Base-by-base conservation (phyloP, 805 yeast species). In the Priceomyces haplophilus region DNA sequence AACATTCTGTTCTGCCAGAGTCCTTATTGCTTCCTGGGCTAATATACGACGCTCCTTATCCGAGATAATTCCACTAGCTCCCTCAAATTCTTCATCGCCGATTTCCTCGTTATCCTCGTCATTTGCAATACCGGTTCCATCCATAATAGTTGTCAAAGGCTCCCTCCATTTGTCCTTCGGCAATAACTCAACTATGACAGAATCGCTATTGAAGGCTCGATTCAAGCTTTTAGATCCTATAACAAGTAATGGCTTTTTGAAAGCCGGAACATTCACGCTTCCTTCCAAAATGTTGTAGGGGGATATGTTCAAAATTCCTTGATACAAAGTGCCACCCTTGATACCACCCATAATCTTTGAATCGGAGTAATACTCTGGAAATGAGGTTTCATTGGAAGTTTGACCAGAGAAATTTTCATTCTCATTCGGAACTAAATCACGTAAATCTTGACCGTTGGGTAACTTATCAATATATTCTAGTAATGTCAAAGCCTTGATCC, bases 201-300 rank as follows among this genome's bases (percentile, higher is more conserved):
- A 77, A 57, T 93, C 99, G 20, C 96, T 90, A 54, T 87, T 88
- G 67, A 91, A 91, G 0, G 91, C 85, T 63, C 99, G 80, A 61
- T 93, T 93, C 52, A 93, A 65, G 59, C 83, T 82, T 55, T 86
- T 87, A 37, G 90, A 75, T 0, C 99, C 99, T 10, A 85, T 65
- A 30, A 93, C 71, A 32, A 91, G 69, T 23, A 93, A 72, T 1
- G 97, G 97, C 59, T 83, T 85, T 34, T 88, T 82, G 56, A 88
- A 83, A 0, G 85, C 78, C 1, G 83, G 69, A 4, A 85, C 78
- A 39, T 79, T 75, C 2, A 93, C 83, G 0, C 85, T 76, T 39
- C 96, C 99, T 66, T 93, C 96, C 44, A 90, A 72, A 55, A 85
- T 83, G 60, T 93, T 93, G 61, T 88, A 93, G 15, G 89, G 82